Percentiles rank a stretch among this genome's conserved stretches.
phyloP scores from a whole-genome alignment of 108 stramenopile species.

The Asterionellopsis glacialis region DNA sequence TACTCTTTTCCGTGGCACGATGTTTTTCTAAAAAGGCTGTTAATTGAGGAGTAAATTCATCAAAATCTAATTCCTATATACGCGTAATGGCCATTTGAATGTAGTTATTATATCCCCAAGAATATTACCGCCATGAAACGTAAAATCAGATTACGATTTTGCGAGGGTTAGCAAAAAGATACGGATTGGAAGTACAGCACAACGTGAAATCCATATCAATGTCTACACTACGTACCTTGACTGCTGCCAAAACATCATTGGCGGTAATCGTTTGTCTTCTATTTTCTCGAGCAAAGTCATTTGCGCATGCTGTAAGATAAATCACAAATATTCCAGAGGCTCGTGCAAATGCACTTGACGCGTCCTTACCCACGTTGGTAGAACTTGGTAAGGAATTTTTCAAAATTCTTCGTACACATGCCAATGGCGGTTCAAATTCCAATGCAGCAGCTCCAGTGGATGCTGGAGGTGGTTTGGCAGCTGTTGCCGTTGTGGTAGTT shows the following conservation, averaged over 20 bases:
- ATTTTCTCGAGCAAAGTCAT: conserved; percentile 85
- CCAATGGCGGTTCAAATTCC: conserved; percentile 90
- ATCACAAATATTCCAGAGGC: conserved; percentile 90
- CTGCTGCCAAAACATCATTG: conserved; percentile 81
- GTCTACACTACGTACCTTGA: conserved; percentile 59
- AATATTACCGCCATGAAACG: no score
- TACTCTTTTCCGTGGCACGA: conserved; percentile 60
- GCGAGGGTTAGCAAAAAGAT: no score
- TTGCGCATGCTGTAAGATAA: conserved; percentile 90
- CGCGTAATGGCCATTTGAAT: no score
- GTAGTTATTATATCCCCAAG: no score
- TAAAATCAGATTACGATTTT: no score
- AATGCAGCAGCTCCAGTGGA: conserved; percentile 21
- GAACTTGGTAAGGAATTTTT: conserved; percentile 72
- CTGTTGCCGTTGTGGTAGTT: no score
- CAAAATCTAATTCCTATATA: conserved; percentile 78
- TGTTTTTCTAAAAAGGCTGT: conserved; percentile 66
- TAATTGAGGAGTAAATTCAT: conserved; percentile 65
- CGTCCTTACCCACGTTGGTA: conserved; percentile 86
- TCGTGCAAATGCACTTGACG: conserved; percentile 73
- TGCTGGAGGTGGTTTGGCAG: neutral
- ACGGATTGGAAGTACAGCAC: no score
- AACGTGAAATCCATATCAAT: no score
- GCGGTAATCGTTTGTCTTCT: conserved; percentile 84
- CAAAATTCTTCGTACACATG: conserved; percentile 82